Evolutionary conservation across 2,329 filamentous ascomycete genomes (phyloP), one percentile per base, ranked within the genome.

Genomic region (Cytospora schulzeri): DNA sequence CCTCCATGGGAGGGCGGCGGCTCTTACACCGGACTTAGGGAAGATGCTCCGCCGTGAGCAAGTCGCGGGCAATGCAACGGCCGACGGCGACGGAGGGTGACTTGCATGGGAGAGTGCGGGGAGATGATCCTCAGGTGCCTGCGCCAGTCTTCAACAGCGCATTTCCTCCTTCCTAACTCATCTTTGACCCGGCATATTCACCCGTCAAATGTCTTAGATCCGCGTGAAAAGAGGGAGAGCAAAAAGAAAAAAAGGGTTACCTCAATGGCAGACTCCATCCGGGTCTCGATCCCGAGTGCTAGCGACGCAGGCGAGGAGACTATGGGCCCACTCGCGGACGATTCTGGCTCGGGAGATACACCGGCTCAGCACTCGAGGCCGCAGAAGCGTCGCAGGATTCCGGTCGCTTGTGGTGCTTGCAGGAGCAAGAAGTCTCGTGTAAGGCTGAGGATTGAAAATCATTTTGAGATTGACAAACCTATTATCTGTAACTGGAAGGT

Each of bases 371-470:
- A 31, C 29, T 26, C 57, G 51, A 55, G 64, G 12, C 64, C 64
- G 28, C 62, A 65, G 62, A 67, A 67, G 52, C 62, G 65, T 9
- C 58, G 63, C 41, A 65, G 65, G 29, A 64, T 67, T 41, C 62
- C 65, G 6, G 59, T 65, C 22, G 65, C 65, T 24, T 67, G 65
- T 17, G 62, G 65, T 59, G 63, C 62, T 14, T 67, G 65, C 59
- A 65, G 65, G 45, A 62, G 52, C 56, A 64, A 62, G 56, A 67
- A 67, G 56, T 67, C 65, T 3, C 57, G 65, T 28, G 65, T 65
- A 64, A 58, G 64, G 29, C 54, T 48, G 24, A 17, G 2, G 2
- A 6, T 15, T 26, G 22, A 28, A 14, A 19, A 17, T 9, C 15
- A 24, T 19, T 28, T 19, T 22, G 9, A 19, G 8, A 31, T 41